phyloP scores from a whole-genome alignment of 192 early-diverging fungal species.

The Powellomyces hirtus region DNA sequence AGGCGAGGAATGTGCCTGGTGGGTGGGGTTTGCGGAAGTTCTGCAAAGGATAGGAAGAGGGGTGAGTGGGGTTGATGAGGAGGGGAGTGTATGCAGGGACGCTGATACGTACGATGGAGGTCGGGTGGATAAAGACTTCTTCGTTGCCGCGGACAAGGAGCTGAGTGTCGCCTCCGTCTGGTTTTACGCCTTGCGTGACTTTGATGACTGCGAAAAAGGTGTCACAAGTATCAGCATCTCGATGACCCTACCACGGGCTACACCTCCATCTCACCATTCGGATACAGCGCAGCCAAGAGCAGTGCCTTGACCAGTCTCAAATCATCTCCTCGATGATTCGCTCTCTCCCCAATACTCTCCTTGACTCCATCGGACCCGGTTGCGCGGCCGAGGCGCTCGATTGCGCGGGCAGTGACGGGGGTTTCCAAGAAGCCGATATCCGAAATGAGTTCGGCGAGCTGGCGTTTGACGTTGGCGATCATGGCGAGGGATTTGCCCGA shows the following conservation, averaged over 20 bases:
- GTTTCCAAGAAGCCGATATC: conserved; percentile 42
- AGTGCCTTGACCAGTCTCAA: conserved; percentile 35
- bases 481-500: conserved; percentile 31
- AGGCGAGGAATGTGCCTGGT: conserved; percentile 37
- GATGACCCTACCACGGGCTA: no score
- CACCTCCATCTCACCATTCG: conserved; percentile 21
- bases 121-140: conserved; percentile 41
- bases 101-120: conserved; percentile 21
- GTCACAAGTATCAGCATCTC: background rate
- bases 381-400: conserved; percentile 28
- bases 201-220: conserved; percentile 47
- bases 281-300: conserved; percentile 37
- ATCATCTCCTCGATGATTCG: conserved; percentile 19
- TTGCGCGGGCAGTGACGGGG: conserved; percentile 20
- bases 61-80: background rate
- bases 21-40: conserved; percentile 30
- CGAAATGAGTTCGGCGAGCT: conserved; percentile 41
- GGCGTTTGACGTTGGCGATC: conserved; percentile 44
- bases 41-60: background rate
- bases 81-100: background rate
- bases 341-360: conserved; percentile 22
- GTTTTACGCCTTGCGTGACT: conserved; percentile 58
- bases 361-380: conserved; percentile 35
- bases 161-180: conserved; percentile 43
- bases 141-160: conserved; percentile 30